Evolutionary conservation across 768 basidiomycete species (phyloP), one percentile per base, ranked within the genome.

Genomic region (Inosperma sp.): DNA sequence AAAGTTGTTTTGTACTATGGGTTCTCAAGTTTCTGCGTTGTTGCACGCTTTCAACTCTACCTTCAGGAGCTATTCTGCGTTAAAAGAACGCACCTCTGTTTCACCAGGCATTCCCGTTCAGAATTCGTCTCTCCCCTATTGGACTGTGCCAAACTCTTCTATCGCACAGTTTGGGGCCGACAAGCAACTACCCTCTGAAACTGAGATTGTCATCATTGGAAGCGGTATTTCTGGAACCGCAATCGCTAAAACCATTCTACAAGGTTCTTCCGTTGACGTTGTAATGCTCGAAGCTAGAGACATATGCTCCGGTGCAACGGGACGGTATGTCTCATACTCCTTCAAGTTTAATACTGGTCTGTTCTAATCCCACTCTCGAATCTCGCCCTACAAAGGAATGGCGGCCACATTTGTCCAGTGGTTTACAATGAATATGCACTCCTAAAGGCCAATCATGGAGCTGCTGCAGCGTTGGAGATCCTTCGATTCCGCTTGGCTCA

Each of bases 251-350:
- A 74, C 76, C 7, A 53, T 84, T 19, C 68, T 88, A 13, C 68
- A 73, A 33, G 62, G 63, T 14, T 57, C 62, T 4, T 37, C 36
- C 22, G 36, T 16, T 37, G 3, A 3, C 3, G 9, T 93, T 2
- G 78, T 89, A 16, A 82, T 92, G 72, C 74, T 95, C 19, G 92
- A 95, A 58, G 92, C 91, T 4, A 69, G 92, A 48, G 86, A 87
- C 9, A 73, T 73, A 0, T 88, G 86, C 58, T 86, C 83, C 0
- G 86, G 86, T 1, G 86, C 86, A 7, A 86, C 86, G 0, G 86
- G 79, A 31, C 73, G 86, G 83, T 82, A 49, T 14, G 72, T 66
- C 17, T 22, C 10, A 23, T 2, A 39, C 16, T 25, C 13, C 12
- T 42, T 14, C 10, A 21, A 47, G 21, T 25, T 36, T 42, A 36